Evolutionary conservation across 139 green algal species (phyloP), one percentile per base, ranked within the genome.

Genomic region (Spirogloea muscicola): DNA sequence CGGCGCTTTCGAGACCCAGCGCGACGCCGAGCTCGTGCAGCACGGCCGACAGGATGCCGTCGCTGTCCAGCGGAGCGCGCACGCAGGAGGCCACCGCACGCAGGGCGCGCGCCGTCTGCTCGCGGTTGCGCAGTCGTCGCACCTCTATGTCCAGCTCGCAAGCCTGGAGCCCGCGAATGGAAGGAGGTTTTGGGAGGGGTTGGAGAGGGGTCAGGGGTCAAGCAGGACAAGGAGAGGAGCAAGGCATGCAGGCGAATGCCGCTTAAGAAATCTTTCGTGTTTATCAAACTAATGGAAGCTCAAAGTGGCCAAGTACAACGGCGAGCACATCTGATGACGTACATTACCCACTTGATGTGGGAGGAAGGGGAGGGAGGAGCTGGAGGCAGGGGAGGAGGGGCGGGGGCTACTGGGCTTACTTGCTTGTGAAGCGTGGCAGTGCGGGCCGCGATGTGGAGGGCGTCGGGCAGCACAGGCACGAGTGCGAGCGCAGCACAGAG

Each of bases 61-160:
- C 55, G 55, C 69, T 52, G 69, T 77, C 69, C 69, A 77, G 36
- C 43, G 69, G 68, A 25, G 38, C 36, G 36, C 69, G 52, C n/a
- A 77, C 58, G 37, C 41, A 33, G 33, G 40, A 42, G 0, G 33
- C 42, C 4, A 77, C 57, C 29, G 42, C 27, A 10, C 51, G 39
- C 51, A 71, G 21, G 36, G 38, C 34, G 36, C 21, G 31, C 18
- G 38, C 57, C 52, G 33, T 48, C 42, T 71, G 34, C 37, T 77
- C 48, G 0, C 9, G 18, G 9, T 38, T 27, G 16, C 57, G 31
- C 31, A 71, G 4, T 9, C 31, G 13, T 21, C 29, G n/a, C 3
- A 71, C 37, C 37, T 77, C 69, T 13, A 41, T 29, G 69, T 77
- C 58, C 57, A 57, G 13, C 42, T 62, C 68, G 21, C 55, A 52